Conservation (phyloP, 768 basidiomycete species). For the Tylopilus subfusipes region DNA sequence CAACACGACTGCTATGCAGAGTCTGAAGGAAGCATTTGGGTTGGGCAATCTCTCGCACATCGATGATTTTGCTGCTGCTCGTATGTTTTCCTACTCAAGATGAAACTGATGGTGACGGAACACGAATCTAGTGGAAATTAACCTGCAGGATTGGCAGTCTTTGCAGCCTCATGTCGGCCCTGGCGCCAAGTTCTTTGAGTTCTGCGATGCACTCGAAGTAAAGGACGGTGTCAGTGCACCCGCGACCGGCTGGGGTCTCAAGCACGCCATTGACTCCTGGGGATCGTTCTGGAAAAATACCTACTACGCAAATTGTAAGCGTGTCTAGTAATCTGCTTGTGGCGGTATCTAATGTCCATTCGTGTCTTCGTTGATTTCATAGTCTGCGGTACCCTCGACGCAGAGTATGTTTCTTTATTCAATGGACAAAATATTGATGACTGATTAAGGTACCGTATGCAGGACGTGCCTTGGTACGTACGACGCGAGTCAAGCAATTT, state of each 20-base stretch:
- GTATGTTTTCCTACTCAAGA: constrained; percentile 28
- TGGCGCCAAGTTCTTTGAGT: constrained; percentile 34
- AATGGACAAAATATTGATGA: background rate
- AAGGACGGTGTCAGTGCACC: constrained; percentile 41
- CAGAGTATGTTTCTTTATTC: background rate
- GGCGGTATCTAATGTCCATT: background rate
- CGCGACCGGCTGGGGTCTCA: constrained; percentile 56
- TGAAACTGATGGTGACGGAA: constrained; percentile 17
- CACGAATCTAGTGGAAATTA: constrained; percentile 42
- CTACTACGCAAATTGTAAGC: constrained; percentile 47
- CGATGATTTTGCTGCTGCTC: constrained; percentile 63
- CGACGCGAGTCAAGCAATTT: constrained; percentile 38
- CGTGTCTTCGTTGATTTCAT: background rate
- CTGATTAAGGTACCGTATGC: constrained; percentile 37
- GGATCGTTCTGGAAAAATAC: constrained; percentile 51
- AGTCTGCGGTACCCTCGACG: constrained; percentile 44
- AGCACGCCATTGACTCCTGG: constrained; percentile 60
- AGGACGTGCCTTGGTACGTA: constrained; percentile 44
- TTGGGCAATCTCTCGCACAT: constrained; percentile 53
- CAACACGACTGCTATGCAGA: constrained; percentile 45
- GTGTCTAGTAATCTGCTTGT: background rate
- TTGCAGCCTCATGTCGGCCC: constrained; percentile 51
- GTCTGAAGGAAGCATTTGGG: constrained; percentile 57
- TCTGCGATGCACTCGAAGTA: constrained; percentile 40
- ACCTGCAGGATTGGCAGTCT: constrained; percentile 65